Conservation (phyloP, 345 rosid species). For the Angophora floribunda region DNA sequence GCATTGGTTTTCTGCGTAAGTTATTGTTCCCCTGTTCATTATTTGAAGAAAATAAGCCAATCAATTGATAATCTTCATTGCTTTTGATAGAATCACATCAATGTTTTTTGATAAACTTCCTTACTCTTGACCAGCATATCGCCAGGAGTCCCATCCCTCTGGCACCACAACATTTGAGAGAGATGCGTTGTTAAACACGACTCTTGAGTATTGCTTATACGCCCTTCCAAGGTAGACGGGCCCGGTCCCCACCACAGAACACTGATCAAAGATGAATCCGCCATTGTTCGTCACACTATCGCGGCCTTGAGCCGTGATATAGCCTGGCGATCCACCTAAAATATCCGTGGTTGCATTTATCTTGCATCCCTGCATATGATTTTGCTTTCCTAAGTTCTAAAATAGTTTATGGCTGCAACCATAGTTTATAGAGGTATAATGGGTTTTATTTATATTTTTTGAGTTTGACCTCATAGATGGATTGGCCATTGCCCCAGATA, state of each 20-base stretch:
- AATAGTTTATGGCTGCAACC: neutral
- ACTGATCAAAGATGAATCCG: slow-evolving; percentile 21
- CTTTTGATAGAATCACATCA: neutral
- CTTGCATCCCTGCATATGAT: neutral
- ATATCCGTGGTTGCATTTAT: neutral
- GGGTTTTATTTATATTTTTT: neutral
- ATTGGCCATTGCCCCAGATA: neutral
- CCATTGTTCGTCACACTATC: neutral
- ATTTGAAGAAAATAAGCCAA: neutral
- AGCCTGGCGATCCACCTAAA: slow-evolving; percentile 1
- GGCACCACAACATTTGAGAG: slow-evolving; percentile 10
- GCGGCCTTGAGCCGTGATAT: slow-evolving; percentile 36
- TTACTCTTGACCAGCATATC: slow-evolving; percentile 17
- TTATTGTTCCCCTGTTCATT: slow-evolving; percentile 1
- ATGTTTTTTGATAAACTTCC: neutral
- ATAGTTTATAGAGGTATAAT: neutral
- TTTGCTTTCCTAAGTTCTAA: neutral
- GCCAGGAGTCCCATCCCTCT: slow-evolving; percentile 33
- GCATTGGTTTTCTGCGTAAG: slow-evolving; percentile 27
- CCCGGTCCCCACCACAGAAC: slow-evolving; percentile 20
- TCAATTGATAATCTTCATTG: neutral
- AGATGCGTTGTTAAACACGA: slow-evolving; percentile 9
- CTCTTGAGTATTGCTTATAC: slow-evolving; percentile 19
- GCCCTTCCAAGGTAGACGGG: slow-evolving; percentile 29
- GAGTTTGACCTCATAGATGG: neutral